These are phyloP conservation scores for Pulveroboletus sp. DNA, from an alignment of 768 basidiomycete genomes.

Conservation along the genomic window DNA sequence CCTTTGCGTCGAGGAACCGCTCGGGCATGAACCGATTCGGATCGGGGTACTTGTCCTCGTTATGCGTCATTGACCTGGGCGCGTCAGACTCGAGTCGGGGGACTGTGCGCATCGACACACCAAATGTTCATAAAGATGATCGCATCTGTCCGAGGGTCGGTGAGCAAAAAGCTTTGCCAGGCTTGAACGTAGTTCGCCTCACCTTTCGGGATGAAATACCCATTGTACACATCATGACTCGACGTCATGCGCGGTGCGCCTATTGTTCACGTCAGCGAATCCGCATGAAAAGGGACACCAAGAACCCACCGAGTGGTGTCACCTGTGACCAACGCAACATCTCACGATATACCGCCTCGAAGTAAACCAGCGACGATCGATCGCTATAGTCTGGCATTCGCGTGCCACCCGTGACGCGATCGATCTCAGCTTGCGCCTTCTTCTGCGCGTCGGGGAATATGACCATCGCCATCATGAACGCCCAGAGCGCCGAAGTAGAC, in stretches of 20 bases:
- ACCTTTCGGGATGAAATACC: slow-evolving; percentile 15
- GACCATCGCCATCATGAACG: slow-evolving; percentile 28
- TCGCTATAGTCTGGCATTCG: slow-evolving; percentile 21
- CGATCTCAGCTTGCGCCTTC: slow-evolving; percentile 29
- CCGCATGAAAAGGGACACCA: no score
- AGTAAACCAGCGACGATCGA: slow-evolving; percentile 20
- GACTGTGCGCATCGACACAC: slow-evolving; percentile 3
- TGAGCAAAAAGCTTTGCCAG: no score
- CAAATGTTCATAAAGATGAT: slow-evolving; percentile 8
- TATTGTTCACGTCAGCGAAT: no score
- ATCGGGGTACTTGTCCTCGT: no score
- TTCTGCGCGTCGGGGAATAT: slow-evolving; percentile 22
- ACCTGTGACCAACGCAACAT: slow-evolving; percentile 24
- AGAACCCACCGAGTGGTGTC: slow-evolving; percentile 18
- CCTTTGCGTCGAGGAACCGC: no score
- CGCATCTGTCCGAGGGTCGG: no score
- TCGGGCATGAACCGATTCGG: no score
- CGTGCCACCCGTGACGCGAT: slow-evolving; percentile 14
- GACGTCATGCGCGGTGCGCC: slow-evolving; percentile 30
- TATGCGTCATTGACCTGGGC: no score
- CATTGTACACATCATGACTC: slow-evolving; percentile 12
- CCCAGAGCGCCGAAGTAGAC: slow-evolving; percentile 22
- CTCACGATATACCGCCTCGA: slow-evolving; percentile 23
- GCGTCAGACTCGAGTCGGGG: no score
- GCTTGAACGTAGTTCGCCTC: not conserved